Percentiles rank a stretch among this genome's conserved stretches.
Conservation (phyloP, 2,329 filamentous ascomycete genomes). For the Stagonosporopsis cucurbitacearum region DNA sequence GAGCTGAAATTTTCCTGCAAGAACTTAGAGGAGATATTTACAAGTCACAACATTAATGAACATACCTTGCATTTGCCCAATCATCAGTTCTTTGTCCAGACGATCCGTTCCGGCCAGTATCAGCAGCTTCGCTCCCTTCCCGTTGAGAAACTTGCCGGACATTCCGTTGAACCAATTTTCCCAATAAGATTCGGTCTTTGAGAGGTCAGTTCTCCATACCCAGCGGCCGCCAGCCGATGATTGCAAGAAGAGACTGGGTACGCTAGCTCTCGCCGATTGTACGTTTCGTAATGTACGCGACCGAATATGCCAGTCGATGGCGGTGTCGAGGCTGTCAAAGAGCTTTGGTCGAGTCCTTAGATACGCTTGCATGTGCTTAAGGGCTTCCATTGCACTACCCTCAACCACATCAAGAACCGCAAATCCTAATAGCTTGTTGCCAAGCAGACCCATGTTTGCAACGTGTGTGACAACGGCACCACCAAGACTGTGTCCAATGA, state of each 20-base stretch:
- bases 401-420: conserved; percentile 95
- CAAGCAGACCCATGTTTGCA: conserved; percentile 71
- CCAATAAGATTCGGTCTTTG: conserved; percentile 88
- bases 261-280: conserved; percentile 83
- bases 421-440: conserved; percentile 76
- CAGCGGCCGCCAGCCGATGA: conserved; percentile 56
- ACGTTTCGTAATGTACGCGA: conserved; percentile 85
- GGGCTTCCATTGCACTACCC: conserved; percentile 89
- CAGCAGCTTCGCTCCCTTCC: conserved; percentile 81
- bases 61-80: conserved; percentile 94
- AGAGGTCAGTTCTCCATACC: conserved; percentile 86
- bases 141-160: conserved; percentile 84
- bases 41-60: conserved; percentile 9
- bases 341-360: conserved; percentile 78
- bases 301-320: conserved; percentile 92
- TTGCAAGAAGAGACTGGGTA: conserved; percentile 75
- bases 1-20: conserved; percentile 85
- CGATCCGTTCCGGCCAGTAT: conserved; percentile 88
- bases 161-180: conserved; percentile 90
- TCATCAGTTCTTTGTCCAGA: conserved; percentile 88
- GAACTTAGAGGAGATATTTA: conserved; percentile 28
- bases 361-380: conserved; percentile 93
- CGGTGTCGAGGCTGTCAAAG: conserved; percentile 78
- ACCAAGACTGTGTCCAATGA: conserved; percentile 91
- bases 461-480: conserved; percentile 89